Base-by-base conservation (phyloP, 306 rosid species). In the Ceratonia siliqua region DNA sequence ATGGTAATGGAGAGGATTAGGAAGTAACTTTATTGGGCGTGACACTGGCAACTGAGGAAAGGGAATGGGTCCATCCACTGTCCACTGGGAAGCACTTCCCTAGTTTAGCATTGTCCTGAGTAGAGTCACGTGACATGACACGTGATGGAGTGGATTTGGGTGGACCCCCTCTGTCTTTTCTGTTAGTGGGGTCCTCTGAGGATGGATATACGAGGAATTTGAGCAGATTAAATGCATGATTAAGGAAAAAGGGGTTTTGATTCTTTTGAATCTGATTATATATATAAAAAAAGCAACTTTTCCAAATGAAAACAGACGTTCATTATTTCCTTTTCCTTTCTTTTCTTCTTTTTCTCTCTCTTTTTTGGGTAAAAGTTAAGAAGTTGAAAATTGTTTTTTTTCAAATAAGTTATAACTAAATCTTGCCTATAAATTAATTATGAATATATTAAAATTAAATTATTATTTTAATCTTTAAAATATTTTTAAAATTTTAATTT, bases 61-160 rank as follows among this genome's bases (percentile, higher is more conserved):
- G 61, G 0, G 20, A 10, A 30, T 4, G 54, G 22, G 42, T 8
- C 17, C 39, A 0, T 20, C 5, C 1, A 13, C 0, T 9, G 6
- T 32, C 32, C 36, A 62, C 49, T 36, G n/a, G n/a, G n/a, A n/a
- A 18, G 49, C 28, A 18, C 20, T 39, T 39, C 13, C 75, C 48
- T 30, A 0, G 43, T 55, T 12, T 21, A 13, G 45, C 18, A 18
- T 13, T 5, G 56, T 1, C 62, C 25, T 38, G 65, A 11, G 15
- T 13, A 2, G 43, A 32, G 73, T 70, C 77, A 72, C 73, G 78
- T 53, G 82, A 41, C 18, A 22, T 45, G 1, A 55, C 80, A 81
- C 81, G 68, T 75, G 84, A 48, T 6, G 35, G 8, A 13, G 33
- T 30, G 24, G n/a, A 0, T 6, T 69, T 2, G 14, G 24, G 22